Conservation (phyloP, 768 basidiomycete species). For the Lactarius sanguifluus region DNA sequence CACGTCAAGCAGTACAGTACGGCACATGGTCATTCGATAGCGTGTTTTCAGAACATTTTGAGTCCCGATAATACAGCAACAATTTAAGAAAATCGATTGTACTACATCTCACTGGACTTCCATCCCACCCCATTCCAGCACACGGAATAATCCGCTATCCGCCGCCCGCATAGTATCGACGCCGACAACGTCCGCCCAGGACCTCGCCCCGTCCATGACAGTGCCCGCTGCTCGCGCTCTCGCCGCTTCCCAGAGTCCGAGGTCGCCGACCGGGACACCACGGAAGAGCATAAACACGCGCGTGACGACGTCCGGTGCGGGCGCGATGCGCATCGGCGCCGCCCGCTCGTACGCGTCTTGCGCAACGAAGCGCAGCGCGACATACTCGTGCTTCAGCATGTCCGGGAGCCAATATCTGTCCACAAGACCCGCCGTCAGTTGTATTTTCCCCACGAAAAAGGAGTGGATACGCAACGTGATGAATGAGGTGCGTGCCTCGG, state of each 20-base stretch:
- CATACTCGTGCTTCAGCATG: slow-evolving; percentile 40
- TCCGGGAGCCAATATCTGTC: slow-evolving; percentile 45
- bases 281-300: slow-evolving; percentile 52
- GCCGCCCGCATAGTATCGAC: slow-evolving; percentile 34
- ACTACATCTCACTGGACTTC: slow-evolving; percentile 1
- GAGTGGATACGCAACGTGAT: slow-evolving; percentile 40
- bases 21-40: neutral
- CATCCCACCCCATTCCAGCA: slow-evolving; percentile 47
- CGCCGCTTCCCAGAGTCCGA: slow-evolving; percentile 33
- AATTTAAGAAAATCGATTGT: too few relatives aligned
- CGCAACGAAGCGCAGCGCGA: slow-evolving; percentile 48
- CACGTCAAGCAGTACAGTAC: too few relatives aligned
- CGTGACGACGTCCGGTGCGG: slow-evolving; percentile 44
- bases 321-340: slow-evolving; percentile 27
- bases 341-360: slow-evolving; percentile 45
- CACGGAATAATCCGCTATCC: slow-evolving; percentile 39
- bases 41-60: neutral
- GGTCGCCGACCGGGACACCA: slow-evolving; percentile 35
- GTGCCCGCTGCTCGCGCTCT: slow-evolving; percentile 30
- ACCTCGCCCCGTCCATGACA: slow-evolving; percentile 27
- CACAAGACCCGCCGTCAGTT: neutral
- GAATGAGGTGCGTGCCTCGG: slow-evolving; percentile 47
- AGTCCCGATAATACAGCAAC: neutral
- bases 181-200: slow-evolving; percentile 41
- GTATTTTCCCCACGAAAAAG: neutral